These are phyloP conservation scores for Orychophragmus violaceus DNA, from an alignment of 345 rosid genomes.

Conservation along the genomic window DNA sequence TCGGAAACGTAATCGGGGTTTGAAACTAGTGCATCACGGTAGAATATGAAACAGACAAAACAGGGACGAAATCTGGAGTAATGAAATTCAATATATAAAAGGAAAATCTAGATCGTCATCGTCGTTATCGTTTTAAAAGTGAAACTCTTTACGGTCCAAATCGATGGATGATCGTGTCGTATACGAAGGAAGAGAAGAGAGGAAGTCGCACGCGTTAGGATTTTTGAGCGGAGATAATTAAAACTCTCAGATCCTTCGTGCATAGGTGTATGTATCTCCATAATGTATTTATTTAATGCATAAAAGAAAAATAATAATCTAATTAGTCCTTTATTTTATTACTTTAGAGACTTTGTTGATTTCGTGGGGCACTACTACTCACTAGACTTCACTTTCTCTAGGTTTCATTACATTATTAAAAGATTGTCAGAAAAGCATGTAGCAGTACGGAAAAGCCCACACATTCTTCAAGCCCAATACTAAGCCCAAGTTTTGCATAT, in stretches of 20 bases:
- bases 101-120: slow-evolving; percentile 1
- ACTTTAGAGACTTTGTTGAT: slow-evolving; percentile 12
- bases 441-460: background rate
- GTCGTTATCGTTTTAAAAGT: background rate
- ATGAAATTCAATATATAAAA: background rate
- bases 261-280: slow-evolving; percentile 5
- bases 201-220: slow-evolving; percentile 26
- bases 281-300: background rate
- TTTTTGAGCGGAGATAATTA: no score
- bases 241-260: background rate
- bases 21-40: background rate
- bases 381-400: slow-evolving; percentile 19
- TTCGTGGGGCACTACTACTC: slow-evolving; percentile 11
- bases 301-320: background rate
- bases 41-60: background rate
- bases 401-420: background rate
- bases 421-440: background rate
- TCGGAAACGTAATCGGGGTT: background rate
- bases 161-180: slow-evolving; percentile 16
- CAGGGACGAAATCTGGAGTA: background rate
- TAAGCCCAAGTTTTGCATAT: background rate
- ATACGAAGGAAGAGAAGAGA: slow-evolving; percentile 6
- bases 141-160: background rate
- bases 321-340: background rate
- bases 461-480: background rate